Conservation (phyloP, 2,329 filamentous ascomycete species). For the Fusarium algeriense region DNA sequence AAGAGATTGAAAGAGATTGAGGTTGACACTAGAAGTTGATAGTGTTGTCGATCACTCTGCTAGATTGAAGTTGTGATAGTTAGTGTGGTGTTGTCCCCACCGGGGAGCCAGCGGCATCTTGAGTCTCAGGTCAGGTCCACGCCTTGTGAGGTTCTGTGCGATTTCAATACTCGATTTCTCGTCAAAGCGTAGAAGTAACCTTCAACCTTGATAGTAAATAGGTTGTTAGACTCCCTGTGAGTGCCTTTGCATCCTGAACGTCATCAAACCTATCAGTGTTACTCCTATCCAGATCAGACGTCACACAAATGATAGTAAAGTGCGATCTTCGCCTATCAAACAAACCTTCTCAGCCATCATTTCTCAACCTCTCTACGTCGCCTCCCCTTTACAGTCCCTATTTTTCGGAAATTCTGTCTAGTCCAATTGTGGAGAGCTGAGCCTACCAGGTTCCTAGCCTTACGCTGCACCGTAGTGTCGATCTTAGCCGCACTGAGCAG, state of each 20-base stretch:
- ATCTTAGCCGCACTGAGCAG: background rate
- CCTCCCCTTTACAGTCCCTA: slow-evolving; percentile 1
- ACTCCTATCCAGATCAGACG: no score
- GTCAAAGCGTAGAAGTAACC: background rate
- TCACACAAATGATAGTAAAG: background rate
- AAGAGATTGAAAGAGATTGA: slow-evolving; percentile 19
- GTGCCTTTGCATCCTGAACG: no score
- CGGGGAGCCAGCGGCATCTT: background rate
- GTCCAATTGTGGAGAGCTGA: background rate
- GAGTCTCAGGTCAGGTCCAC: background rate
- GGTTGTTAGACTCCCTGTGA: background rate
- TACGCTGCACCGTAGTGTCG: background rate
- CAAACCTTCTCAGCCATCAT: slow-evolving; percentile 1
- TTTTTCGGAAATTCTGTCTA: background rate
- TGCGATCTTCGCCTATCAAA: background rate
- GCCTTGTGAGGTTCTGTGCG: background rate
- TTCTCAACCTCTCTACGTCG: background rate
- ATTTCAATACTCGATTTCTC: background rate
- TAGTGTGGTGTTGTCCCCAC: slow-evolving; percentile 12
- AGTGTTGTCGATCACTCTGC: slow-evolving; percentile 28
- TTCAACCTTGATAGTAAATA: fast-evolving
- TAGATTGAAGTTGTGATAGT: slow-evolving; percentile 1
- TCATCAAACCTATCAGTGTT: background rate
- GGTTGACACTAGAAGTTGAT: background rate
- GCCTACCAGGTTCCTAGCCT: background rate